Percentiles rank a stretch among this genome's conserved stretches.
Evolutionary conservation across 2,329 filamentous ascomycete genomes (phyloP).

Genomic region (Fonsecaea erecta): DNA sequence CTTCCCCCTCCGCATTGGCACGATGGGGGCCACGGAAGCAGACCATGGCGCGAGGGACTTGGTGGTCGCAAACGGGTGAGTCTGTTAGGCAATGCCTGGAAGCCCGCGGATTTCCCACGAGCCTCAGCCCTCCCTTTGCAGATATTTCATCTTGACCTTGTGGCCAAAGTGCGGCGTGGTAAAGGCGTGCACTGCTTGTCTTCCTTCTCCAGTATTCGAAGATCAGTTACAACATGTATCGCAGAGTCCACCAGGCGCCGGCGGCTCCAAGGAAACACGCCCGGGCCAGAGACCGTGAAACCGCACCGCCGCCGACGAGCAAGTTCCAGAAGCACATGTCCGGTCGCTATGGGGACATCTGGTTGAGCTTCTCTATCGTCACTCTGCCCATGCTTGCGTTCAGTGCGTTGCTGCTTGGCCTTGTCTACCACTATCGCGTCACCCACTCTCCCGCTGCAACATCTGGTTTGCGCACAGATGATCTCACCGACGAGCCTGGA

Average conservation of each 20-base stretch:
- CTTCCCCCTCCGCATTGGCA: no score
- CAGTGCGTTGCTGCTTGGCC: conserved; percentile 1
- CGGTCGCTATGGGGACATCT: neutral
- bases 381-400: conserved; percentile 11
- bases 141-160: neutral
- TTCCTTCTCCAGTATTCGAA: neutral
- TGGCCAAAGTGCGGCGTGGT: neutral
- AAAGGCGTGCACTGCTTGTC: neutral
- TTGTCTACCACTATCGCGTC: conserved; percentile 10
- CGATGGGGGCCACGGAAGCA: no score
- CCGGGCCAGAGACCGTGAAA: neutral
- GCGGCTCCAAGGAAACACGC: neutral
- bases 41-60: neutral
- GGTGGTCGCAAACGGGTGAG: neutral
- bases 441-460: neutral
- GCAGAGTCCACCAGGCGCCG: neutral
- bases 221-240: neutral
- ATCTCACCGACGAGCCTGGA: conserved; percentile 10
- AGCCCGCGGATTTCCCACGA: neutral
- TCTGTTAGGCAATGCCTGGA: neutral
- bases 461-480: neutral
- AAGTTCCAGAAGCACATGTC: neutral
- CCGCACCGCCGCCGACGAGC: neutral
- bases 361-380: neutral
- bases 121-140: neutral